phyloP scores from a whole-genome alignment of 805 yeast genomes.

The Candida pseudofarinosa region DNA sequence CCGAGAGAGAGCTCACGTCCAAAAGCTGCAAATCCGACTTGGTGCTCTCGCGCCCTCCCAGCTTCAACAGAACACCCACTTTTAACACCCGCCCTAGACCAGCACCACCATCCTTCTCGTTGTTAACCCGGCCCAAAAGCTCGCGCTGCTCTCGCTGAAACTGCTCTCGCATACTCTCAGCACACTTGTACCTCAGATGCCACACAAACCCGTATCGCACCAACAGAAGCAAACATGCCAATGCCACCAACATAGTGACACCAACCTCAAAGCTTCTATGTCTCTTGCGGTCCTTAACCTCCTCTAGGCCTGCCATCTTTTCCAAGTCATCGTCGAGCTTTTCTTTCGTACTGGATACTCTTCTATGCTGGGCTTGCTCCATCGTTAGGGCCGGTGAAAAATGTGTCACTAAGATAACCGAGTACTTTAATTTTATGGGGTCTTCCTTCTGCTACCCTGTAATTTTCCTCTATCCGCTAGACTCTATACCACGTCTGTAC shows the following conservation, averaged over 20 bases:
- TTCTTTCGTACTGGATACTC: neutral
- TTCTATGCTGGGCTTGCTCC: neutral
- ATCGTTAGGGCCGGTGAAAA: neutral
- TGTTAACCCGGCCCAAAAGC: neutral
- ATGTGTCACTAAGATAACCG: neutral
- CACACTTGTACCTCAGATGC: neutral
- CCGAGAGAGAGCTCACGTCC: conserved; percentile 5
- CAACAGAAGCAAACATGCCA: neutral
- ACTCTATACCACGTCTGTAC: too few species aligned
- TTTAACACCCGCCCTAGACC: neutral
- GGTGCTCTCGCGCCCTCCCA: neutral
- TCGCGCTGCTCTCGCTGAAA: conserved; percentile 1
- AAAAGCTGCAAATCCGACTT: conserved; percentile 3
- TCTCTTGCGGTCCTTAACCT: neutral
- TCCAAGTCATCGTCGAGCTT: conserved; percentile 1
- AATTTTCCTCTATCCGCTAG: too few species aligned
- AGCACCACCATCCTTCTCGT: neutral
- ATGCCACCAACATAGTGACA: neutral
- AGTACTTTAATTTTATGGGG: neutral
- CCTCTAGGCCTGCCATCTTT: neutral
- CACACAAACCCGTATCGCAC: neutral
- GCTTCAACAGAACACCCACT: neutral
- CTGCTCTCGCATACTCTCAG: neutral
- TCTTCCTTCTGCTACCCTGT: too few species aligned
- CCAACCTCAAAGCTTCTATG: neutral